These are phyloP conservation scores for Candida ovalis DNA, from an alignment of 805 yeast genomes.

Conservation along the genomic window DNA sequence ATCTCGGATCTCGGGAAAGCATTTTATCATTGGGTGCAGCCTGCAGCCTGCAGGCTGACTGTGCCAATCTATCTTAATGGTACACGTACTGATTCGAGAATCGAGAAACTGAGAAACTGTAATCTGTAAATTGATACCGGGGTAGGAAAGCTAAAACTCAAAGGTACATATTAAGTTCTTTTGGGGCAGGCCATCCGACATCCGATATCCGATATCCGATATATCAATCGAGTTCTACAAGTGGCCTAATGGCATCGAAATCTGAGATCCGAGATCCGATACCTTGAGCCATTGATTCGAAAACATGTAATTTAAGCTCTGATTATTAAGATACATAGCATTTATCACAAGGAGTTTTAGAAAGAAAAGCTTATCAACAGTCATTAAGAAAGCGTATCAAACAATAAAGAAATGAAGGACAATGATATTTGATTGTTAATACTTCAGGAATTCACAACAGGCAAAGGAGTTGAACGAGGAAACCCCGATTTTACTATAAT, in stretches of 20 bases:
- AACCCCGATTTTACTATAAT: too few species aligned
- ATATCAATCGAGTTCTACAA: neutral
- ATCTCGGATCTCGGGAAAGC: slow-evolving; percentile 1
- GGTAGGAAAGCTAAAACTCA: neutral
- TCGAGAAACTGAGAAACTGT: neutral
- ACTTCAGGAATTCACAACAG: too few species aligned
- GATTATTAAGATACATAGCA: too few species aligned
- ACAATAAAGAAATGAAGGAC: too few species aligned
- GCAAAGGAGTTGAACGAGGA: too few species aligned
- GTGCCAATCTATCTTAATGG: neutral
- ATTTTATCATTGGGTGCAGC: too few species aligned
- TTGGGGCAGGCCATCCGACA: slow-evolving; percentile 1
- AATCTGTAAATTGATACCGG: too few species aligned
- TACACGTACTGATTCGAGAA: neutral
- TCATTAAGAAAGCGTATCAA: too few species aligned
- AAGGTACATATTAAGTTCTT: neutral
- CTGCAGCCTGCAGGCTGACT: too few species aligned
- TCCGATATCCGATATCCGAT: slow-evolving; percentile 4
- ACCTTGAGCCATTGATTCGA: neutral
- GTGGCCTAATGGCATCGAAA: neutral
- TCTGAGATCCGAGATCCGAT: neutral
- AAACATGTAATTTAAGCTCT: too few species aligned
- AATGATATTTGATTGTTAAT: too few species aligned
- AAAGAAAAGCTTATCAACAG: neutral
- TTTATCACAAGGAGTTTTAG: neutral